These are phyloP conservation scores for Coniella vitis DNA, from an alignment of 2,329 filamentous ascomycete species.

Conservation along the genomic window DNA sequence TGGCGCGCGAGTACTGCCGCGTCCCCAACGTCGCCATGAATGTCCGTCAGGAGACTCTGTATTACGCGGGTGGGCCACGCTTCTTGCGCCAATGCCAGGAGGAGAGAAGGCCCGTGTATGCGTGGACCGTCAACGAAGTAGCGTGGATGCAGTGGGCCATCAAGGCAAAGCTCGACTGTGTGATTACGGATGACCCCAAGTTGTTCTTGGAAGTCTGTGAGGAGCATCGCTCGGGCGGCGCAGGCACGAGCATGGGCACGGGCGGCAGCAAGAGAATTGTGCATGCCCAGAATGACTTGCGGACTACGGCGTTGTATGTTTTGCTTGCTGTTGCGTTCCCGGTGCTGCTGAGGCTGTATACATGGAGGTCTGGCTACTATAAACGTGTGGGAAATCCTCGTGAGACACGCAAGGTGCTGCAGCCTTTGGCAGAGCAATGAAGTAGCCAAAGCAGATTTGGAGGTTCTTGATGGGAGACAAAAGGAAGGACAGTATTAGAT, in stretches of 20 bases:
- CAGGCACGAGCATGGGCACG: not conserved
- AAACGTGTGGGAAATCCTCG: slow-evolving; percentile 8
- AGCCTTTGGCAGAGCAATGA: not conserved
- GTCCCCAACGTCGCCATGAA: slow-evolving; percentile 69
- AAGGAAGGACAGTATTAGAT: not conserved
- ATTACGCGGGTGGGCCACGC: slow-evolving; percentile 57
- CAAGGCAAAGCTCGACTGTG: slow-evolving; percentile 59
- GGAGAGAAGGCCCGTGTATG: slow-evolving; percentile 55
- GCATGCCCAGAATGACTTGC: not conserved
- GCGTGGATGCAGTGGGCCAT: slow-evolving; percentile 79
- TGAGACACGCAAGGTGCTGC: slow-evolving; percentile 9
- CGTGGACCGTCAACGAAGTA: slow-evolving; percentile 83
- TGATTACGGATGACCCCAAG: slow-evolving; percentile 78
- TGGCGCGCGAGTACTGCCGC: slow-evolving; percentile 63
- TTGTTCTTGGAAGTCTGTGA: slow-evolving; percentile 56
- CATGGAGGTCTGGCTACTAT: not conserved
- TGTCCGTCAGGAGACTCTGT: slow-evolving; percentile 61
- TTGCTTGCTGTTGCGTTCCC: slow-evolving; percentile 2
- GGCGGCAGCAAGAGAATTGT: not conserved
- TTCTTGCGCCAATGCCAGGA: slow-evolving; percentile 59
- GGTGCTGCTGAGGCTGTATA: not conserved
- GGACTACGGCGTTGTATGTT: not conserved
- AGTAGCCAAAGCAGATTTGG: not conserved
- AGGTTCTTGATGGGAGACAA: too few relatives aligned
- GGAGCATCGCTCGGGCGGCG: slow-evolving; percentile 17